Base-by-base conservation (phyloP, 257 asterid species). In the Plectranthus barbatus region DNA sequence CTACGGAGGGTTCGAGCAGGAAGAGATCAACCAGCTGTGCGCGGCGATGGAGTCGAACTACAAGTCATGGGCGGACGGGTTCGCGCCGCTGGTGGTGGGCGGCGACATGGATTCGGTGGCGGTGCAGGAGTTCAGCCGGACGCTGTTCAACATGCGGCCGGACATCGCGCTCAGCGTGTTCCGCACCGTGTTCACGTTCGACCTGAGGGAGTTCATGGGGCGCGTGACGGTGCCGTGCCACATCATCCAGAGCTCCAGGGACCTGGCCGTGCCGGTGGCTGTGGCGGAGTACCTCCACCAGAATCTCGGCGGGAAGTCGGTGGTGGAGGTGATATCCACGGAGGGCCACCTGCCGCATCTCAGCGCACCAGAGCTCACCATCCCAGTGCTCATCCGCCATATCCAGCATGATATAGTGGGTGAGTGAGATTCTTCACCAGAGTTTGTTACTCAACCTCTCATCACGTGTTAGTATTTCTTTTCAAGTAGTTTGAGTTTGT, bases 281-380 rank as follows among this genome's bases (percentile, higher is more conserved):
- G 92, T 88, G 49, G 78, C 88, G 0, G 95, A 88, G 77, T 88
- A 82, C 62, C 81, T 88, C 74, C 93, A 86, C 79, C 83, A 67
- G 75, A 82, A 82, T 18, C 56, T 88, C 17, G 87, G 82, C 0
- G 83, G 95, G 0, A 69, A 67, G 72, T 84, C 95, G 7, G 72
- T 88, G 6, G 93, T 88, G 6, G 91, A 86, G 77, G 81, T 88
- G 17, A 55, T 82, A 13, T 29, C 81, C 1, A 84, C 92, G 1
- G 93, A 88, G 47, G 95, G 96, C 3, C 96, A 86, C 74, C 71
- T 82, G 62, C 95, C 96, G 0, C 96, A 88, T 40, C 69, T 86
- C 67, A 86, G 96, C 58, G 64, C 95, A 4, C 96, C 95, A 29
- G 88, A 79, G 0, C 8, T 77, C 44, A 72, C 85, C 1, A 15